Evolutionary conservation across 2,329 filamentous ascomycete species (phyloP).

Genomic region (Trichoderma atrobrunneum): DNA sequence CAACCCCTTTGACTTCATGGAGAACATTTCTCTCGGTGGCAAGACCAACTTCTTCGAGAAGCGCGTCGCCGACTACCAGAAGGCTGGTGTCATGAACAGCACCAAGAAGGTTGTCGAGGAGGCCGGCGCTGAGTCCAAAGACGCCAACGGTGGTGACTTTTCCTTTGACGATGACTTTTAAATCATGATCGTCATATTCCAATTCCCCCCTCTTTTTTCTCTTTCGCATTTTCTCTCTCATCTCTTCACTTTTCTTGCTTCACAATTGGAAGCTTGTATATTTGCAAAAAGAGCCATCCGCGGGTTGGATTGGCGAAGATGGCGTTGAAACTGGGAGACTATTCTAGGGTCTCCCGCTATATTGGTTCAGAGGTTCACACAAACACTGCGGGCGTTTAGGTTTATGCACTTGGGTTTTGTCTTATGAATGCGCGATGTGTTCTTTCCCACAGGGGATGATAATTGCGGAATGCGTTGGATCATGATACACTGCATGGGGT

Average conservation of each 20-base stretch:
- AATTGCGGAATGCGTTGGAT: conserved; percentile 22
- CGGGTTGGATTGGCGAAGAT: conserved; percentile 18
- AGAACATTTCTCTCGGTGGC: conserved; percentile 97
- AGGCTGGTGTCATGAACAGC: conserved; percentile 96
- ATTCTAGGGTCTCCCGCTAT: background rate
- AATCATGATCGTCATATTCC: conserved; percentile 36
- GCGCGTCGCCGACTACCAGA: conserved; percentile 98
- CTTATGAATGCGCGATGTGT: background rate
- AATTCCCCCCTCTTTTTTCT: conserved; percentile 21
- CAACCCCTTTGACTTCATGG: conserved; percentile 99
- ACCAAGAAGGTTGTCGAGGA: conserved; percentile 64
- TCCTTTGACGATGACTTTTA: conserved; percentile 97
- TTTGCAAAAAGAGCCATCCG: conserved; percentile 16
- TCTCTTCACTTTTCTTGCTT: background rate
- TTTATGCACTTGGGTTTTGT: background rate
- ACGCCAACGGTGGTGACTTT: conserved; percentile 73
- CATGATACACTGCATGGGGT: conserved; percentile 22
- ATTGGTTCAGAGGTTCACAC: conserved; percentile 16
- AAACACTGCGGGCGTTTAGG: conserved; percentile 23
- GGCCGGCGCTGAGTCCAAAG: conserved; percentile 47
- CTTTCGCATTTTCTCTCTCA: background rate
- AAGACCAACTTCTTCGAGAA: conserved; percentile 99
- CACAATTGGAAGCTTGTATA: conserved; percentile 12
- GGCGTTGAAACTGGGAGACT: conserved; percentile 4
- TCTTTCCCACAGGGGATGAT: background rate